Evolutionary conservation across 148 eudicot genomes (phyloP), one percentile per base, ranked within the genome.

Genomic region (Chenopodium quinoa): DNA sequence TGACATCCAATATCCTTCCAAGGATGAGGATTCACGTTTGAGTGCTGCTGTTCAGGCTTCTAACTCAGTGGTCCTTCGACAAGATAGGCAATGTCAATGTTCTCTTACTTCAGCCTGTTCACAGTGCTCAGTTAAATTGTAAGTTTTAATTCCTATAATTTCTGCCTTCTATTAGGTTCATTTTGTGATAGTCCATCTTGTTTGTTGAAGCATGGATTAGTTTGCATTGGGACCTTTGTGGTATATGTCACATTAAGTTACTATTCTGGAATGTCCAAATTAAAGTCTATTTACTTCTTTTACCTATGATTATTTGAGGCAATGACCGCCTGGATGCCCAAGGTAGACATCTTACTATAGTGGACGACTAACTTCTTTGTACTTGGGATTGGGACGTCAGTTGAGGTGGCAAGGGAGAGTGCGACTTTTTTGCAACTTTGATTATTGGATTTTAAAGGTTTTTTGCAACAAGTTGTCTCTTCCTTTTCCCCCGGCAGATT

Each of bases 401-500:
- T 17, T 58, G 22, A 17, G 23, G n/a, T 2, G 58, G 44, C 12
- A 34, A 13, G 58, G 34, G 9, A n/a, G 29, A 23, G 65, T 65
- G 40, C n/a, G 80, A 1, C 17, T 65, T 5, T 16, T 63, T 7
- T 64, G 12, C n/a, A n/a, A 60, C 17, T 25, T 31, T 5, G 14
- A 22, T 40, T 37, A 37, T 34, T 77, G 71, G 63, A 10, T 34
- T 25, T 1, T 65, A 2, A 25, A 63, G 27, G 48, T 34, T 46
- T 67, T 13, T 25, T 78, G 11, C 48, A 50, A 67, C 62, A 50
- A 69, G 73, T 17, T 67, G 46, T 19, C 73, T 69, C 64, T 78
- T 78, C 22, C 19, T 58, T 67, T 72, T 40, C 29, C 19, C 76
- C 65, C 34, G 64, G 73, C 78, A 75, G 83, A 81, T 48, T 75